Evolutionary conservation across 2,329 filamentous ascomycete genomes (phyloP), one percentile per base, ranked within the genome.

Genomic region (Colletotrichum orbiculare): DNA sequence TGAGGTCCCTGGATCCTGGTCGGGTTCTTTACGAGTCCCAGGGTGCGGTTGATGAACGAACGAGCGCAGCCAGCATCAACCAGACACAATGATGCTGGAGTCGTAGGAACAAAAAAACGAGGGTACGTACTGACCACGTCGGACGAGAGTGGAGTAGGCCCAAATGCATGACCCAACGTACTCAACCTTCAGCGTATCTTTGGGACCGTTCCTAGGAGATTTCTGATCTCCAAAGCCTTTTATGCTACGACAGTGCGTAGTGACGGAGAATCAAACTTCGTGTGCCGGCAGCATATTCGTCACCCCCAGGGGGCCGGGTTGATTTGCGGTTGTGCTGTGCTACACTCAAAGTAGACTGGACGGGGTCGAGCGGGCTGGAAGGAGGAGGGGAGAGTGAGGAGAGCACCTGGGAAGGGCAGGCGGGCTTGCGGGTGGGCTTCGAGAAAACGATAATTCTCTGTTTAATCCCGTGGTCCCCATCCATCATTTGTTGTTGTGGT

Each of bases 361-460:
- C 17, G 37, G 37, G 15, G 33, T 34, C 35, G 55, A 33, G 55
- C 15, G n/a, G 48, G 38, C 35, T 55, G 39, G 62, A 33, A 39
- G 34, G 25, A 13, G 11, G 35, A 45, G 15, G 42, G 17, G 39
- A 53, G 13, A n/a, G 17, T 25, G 25, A 25, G 25, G 25, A 25
- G 25, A 25, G 25, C 25, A 25, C 25, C 25, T 25, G 47, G 33
- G n/a, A 33, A 43, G 56, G 37, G 55, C n/a, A 13, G 25, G 49
- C 11, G 38, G 12, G 42, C 15, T 54, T 5, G 60, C 43, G 57
- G 58, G 42, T 43, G 39, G 63, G 41, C 58, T 66, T 57, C 59
- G 59, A 63, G 63, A 66, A 63, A 63, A 57, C 58, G 58, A 66
- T 45, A 53, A 57, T 57, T 66, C 53, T 63, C 63, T 57, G 58